Evolutionary conservation across 2,329 filamentous ascomycete species (phyloP).

Genomic region (Colletotrichum sp.): DNA sequence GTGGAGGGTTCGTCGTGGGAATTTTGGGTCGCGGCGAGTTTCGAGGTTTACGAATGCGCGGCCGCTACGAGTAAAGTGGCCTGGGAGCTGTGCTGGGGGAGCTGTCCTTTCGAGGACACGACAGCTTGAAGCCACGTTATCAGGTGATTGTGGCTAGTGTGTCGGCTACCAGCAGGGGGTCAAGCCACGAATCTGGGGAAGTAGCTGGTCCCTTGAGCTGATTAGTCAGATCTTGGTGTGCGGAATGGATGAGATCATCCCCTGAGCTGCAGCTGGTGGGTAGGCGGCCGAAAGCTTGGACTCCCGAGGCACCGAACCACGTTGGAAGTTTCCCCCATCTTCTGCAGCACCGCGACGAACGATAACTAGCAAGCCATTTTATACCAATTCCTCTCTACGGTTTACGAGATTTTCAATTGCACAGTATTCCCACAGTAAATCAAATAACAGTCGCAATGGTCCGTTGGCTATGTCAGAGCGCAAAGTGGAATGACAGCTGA

Average conservation of each 20-base stretch:
- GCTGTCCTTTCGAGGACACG: slow-evolving; percentile 33
- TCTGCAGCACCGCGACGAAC: background rate
- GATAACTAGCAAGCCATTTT: background rate
- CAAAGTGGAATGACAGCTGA: background rate
- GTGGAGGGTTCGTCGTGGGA: background rate
- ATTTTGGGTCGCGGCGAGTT: slow-evolving; percentile 4
- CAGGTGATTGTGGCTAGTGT: slow-evolving; percentile 19
- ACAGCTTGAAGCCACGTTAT: slow-evolving; percentile 32
- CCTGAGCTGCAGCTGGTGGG: background rate
- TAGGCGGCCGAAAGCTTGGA: slow-evolving; percentile 12
- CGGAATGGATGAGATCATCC: slow-evolving; percentile 20
- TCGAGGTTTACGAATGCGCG: background rate
- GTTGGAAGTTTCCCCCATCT: background rate
- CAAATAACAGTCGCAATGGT: slow-evolving; percentile 5
- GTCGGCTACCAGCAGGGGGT: background rate
- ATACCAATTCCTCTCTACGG: background rate
- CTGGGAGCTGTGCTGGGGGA: slow-evolving; percentile 6
- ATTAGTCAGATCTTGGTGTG: slow-evolving; percentile 7
- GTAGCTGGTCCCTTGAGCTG: background rate
- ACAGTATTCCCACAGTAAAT: background rate
- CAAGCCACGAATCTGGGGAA: slow-evolving; percentile 20
- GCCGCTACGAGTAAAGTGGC: background rate
- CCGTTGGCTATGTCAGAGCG: background rate
- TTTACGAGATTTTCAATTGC: background rate
- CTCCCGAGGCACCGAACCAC: slow-evolving; percentile 9